Evolutionary conservation across 1,139 yeast genomes (phyloP).

Genomic region (Sugiyamaella pinicola): DNA sequence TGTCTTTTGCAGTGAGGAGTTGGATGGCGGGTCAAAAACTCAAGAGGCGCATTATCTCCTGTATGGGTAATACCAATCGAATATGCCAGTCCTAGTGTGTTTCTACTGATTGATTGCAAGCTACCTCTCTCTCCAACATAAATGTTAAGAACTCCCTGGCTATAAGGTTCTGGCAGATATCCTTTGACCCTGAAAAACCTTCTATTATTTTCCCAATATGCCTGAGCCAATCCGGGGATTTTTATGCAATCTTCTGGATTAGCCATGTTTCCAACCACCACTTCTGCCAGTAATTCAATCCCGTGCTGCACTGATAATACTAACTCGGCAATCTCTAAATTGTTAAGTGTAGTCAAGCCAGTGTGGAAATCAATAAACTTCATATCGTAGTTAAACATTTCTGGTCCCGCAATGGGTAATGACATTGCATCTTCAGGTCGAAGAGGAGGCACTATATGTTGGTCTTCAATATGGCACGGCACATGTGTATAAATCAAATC

Average conservation of each 20-base stretch:
- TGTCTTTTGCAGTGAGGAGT: conserved; percentile 66
- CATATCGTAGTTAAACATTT: conserved; percentile 63
- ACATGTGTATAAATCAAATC: conserved; percentile 81
- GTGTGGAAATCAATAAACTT: conserved; percentile 70
- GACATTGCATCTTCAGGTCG: conserved; percentile 77
- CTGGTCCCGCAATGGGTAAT: conserved; percentile 82
- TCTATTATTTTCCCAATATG: conserved; percentile 65
- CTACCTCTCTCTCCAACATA: conserved; percentile 64
- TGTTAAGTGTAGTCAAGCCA: conserved; percentile 70
- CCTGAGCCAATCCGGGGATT: conserved; percentile 65
- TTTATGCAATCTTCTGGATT: conserved; percentile 45
- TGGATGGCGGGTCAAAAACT: conserved; percentile 74
- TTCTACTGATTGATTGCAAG: conserved; percentile 57
- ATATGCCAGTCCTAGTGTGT: conserved; percentile 60
- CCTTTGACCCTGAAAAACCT: conserved; percentile 81
- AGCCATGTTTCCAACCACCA: conserved; percentile 37
- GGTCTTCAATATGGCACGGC: conserved; percentile 75
- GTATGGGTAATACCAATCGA: conserved; percentile 77
- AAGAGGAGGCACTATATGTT: conserved; percentile 82
- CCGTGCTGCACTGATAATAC: conserved; percentile 71
- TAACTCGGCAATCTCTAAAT: conserved; percentile 76
- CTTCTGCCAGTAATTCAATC: conserved; percentile 64
- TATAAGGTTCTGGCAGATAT: conserved; percentile 64
- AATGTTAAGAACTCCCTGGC: conserved; percentile 72
- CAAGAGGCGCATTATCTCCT: conserved; percentile 60